Evolutionary conservation across 2,329 filamentous ascomycete genomes (phyloP).

Genomic region (Ascochyta fabae): DNA sequence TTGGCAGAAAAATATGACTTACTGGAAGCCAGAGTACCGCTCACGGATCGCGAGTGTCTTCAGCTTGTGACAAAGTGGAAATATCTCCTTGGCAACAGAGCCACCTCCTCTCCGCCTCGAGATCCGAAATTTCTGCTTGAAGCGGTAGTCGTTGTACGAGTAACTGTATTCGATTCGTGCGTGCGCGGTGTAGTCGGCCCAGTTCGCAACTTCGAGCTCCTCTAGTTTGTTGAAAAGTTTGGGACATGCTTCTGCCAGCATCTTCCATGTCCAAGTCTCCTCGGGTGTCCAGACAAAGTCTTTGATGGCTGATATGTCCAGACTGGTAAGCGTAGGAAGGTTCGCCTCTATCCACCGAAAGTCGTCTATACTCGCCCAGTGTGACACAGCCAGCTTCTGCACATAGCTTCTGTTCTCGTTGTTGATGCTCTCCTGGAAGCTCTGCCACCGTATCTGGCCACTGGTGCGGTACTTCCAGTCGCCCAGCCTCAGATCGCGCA

Average conservation of each 20-base stretch:
- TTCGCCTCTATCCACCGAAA: conserved; percentile 48
- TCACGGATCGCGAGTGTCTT: conserved; percentile 45
- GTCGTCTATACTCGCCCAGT: conserved; percentile 46
- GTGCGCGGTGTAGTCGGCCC: conserved; percentile 47
- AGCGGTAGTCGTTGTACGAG: conserved; percentile 46
- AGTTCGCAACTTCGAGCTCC: conserved; percentile 46
- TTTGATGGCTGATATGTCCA: conserved; percentile 47
- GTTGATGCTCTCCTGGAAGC: conserved; percentile 42
- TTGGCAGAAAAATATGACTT: not conserved
- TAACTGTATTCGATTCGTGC: conserved; percentile 48
- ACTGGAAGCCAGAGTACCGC: conserved; percentile 43
- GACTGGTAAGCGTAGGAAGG: conserved; percentile 39
- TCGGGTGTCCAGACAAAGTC: conserved; percentile 48
- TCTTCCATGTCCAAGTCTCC: conserved; percentile 47
- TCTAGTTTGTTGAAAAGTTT: conserved; percentile 40
- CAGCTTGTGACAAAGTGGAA: conserved; percentile 39
- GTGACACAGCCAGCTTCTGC: conserved; percentile 45
- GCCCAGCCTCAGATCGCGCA: conserved; percentile 38
- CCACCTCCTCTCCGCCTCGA: conserved; percentile 44
- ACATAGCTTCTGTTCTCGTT: conserved; percentile 41
- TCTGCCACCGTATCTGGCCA: conserved; percentile 39
- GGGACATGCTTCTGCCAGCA: conserved; percentile 41
- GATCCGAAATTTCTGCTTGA: conserved; percentile 44
- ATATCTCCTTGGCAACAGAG: conserved; percentile 43
- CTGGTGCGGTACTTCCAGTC: conserved; percentile 44